Evolutionary conservation across 1,284 basidiomycete genomes (phyloP).

Genomic region (Amylostereum areolatum): DNA sequence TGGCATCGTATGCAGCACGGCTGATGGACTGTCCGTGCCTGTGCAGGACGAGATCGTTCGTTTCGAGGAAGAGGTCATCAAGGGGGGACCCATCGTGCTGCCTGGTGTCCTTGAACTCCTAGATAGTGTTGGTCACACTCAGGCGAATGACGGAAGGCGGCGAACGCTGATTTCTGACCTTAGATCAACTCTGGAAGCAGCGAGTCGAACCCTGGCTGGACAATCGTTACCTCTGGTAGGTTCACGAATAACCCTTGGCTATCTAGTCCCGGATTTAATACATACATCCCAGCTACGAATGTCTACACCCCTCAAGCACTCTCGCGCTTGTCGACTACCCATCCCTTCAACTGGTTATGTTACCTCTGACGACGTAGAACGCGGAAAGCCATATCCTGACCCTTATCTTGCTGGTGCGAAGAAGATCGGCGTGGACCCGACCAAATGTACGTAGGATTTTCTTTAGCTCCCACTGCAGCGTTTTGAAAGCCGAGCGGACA

Average conservation of each 20-base stretch:
- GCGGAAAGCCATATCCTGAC: slow-evolving; percentile 79
- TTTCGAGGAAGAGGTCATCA: slow-evolving; percentile 60
- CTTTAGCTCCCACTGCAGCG: neutral
- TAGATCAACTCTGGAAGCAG: slow-evolving; percentile 24
- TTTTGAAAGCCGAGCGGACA: slow-evolving; percentile 18
- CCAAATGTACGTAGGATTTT: slow-evolving; percentile 36
- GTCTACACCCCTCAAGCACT: slow-evolving; percentile 63
- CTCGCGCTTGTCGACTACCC: slow-evolving; percentile 50
- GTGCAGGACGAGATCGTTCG: slow-evolving; percentile 51
- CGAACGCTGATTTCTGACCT: slow-evolving; percentile 1
- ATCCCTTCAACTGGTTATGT: slow-evolving; percentile 52
- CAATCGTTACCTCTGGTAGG: slow-evolving; percentile 74
- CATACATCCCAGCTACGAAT: slow-evolving; percentile 46
- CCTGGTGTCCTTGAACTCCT: slow-evolving; percentile 49
- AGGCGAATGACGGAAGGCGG: neutral
- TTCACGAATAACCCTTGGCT: neutral
- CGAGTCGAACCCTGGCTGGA: slow-evolving; percentile 45
- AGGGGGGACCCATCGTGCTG: slow-evolving; percentile 50
- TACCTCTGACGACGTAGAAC: slow-evolving; percentile 67
- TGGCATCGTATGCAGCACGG: neutral
- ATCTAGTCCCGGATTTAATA: no score
- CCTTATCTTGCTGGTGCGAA: slow-evolving; percentile 69
- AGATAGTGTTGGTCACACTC: slow-evolving; percentile 26
- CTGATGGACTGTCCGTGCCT: neutral
- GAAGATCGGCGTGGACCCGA: slow-evolving; percentile 40